These are phyloP conservation scores for Striga asiatica DNA, from an alignment of 257 asterid genomes.

Conservation along the genomic window DNA sequence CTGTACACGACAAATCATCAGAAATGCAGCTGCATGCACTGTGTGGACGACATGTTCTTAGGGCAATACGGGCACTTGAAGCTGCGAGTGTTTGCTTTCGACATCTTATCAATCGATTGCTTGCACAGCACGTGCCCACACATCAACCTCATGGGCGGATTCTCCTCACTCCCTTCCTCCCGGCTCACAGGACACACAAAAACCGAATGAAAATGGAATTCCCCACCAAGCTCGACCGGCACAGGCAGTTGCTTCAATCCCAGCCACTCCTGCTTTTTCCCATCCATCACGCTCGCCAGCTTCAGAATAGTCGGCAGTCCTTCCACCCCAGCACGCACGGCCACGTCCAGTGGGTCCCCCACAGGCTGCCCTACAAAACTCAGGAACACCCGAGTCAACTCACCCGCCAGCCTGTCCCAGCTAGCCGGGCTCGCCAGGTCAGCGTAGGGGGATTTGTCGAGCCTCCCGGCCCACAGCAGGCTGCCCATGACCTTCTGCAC, in stretches of 20 bases:
- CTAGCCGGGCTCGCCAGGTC: slow-evolving; percentile 29
- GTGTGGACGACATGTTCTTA: background rate
- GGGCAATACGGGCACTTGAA: slow-evolving; percentile 50
- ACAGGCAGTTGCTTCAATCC: slow-evolving; percentile 43
- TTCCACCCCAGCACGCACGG: slow-evolving; percentile 44
- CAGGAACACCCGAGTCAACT: slow-evolving; percentile 32
- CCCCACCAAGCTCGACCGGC: slow-evolving; percentile 45
- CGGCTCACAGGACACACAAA: slow-evolving; percentile 61
- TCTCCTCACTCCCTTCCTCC: slow-evolving; percentile 36
- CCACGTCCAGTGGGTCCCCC: slow-evolving; percentile 37
- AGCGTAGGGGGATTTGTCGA: slow-evolving; percentile 42
- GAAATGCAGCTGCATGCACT: slow-evolving; percentile 20
- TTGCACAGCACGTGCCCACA: slow-evolving; percentile 66
- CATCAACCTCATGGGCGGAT: slow-evolving; percentile 56
- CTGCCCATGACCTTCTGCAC: slow-evolving; percentile 43
- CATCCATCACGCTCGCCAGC: slow-evolving; percentile 40
- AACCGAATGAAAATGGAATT: slow-evolving; percentile 49
- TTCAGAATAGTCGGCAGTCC: slow-evolving; percentile 54
- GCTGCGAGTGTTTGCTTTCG: slow-evolving; percentile 24
- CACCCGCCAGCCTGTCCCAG: slow-evolving; percentile 32
- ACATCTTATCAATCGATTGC: slow-evolving; percentile 33
- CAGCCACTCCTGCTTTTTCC: slow-evolving; percentile 43
- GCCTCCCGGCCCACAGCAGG: slow-evolving; percentile 46
- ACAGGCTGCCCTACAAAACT: slow-evolving; percentile 36
- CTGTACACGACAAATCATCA: too few relatives aligned